These are phyloP conservation scores for Litsea cubeba DNA, from an alignment of 164 flowering plant genomes.

Conservation along the genomic window DNA sequence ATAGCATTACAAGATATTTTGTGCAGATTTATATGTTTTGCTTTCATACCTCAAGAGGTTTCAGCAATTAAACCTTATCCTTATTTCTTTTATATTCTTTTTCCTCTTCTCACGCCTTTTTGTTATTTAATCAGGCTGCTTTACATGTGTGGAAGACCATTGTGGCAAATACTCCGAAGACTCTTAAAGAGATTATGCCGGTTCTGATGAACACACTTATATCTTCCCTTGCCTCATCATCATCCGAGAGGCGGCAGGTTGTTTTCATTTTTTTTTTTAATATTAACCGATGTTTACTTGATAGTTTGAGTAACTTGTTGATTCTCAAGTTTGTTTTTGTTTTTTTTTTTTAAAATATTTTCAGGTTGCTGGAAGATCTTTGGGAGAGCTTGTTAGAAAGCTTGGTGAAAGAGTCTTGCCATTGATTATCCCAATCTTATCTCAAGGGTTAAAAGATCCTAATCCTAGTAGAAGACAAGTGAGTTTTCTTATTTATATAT, in stretches of 20 bases:
- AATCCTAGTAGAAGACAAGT: conserved; percentile 88
- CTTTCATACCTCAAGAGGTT: neutral
- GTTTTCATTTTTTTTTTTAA: neutral
- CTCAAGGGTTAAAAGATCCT: conserved; percentile 72
- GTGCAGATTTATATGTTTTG: neutral
- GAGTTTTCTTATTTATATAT: conserved; percentile 15
- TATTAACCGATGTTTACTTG: neutral
- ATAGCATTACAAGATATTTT: neutral
- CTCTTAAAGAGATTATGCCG: conserved; percentile 96
- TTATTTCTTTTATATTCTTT: neutral
- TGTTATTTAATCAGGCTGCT: conserved; percentile 64
- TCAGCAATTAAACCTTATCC: neutral
- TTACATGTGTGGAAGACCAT: conserved; percentile 99
- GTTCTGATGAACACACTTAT: conserved; percentile 91
- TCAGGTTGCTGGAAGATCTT: conserved; percentile 89
- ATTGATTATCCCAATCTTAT: conserved; percentile 78
- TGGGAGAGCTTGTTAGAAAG: conserved; percentile 98
- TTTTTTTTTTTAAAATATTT: neutral
- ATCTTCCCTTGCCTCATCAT: conserved; percentile 87
- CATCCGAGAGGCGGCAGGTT: conserved; percentile 99
- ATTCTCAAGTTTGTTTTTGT: neutral
- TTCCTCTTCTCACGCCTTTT: neutral
- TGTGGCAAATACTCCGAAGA: conserved; percentile 96
- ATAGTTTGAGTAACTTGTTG: neutral
- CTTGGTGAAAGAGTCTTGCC: conserved; percentile 99